These are phyloP conservation scores for Pythium folliculosum DNA, from an alignment of 352 stramenopile species.

Conservation along the genomic window DNA sequence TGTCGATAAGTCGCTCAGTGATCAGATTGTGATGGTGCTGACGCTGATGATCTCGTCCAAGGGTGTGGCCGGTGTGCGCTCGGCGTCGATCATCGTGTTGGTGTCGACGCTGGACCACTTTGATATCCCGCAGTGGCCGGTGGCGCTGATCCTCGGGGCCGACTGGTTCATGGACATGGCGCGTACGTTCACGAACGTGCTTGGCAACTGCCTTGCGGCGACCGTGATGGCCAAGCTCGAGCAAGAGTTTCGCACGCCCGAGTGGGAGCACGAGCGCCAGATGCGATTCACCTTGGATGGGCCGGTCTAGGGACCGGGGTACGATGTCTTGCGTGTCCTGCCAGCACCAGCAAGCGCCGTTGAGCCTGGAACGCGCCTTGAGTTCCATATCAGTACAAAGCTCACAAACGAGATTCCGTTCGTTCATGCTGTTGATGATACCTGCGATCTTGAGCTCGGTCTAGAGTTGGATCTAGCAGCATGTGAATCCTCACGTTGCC, in stretches of 20 bases:
- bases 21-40: slow-evolving; percentile 21
- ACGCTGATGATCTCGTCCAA: slow-evolving; percentile 14
- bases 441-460: too few species aligned
- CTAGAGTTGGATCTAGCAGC: too few species aligned
- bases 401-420: too few species aligned
- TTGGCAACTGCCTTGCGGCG: slow-evolving; percentile 54
- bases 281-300: background rate
- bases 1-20: slow-evolving; percentile 23
- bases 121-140: slow-evolving; percentile 56
- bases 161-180: slow-evolving; percentile 70
- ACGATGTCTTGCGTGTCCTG: too few species aligned
- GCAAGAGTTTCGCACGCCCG: slow-evolving; percentile 56
- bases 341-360: too few species aligned
- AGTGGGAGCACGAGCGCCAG: slow-evolving; percentile 35
- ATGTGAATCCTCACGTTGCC: too few species aligned
- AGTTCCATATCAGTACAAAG: too few species aligned
- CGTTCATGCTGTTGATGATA: too few species aligned
- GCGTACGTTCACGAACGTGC: slow-evolving; percentile 54
- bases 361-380: too few species aligned
- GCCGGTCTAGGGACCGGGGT: background rate
- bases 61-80: slow-evolving; percentile 15
- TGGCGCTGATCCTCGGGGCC: slow-evolving; percentile 53
- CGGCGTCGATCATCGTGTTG: slow-evolving; percentile 10
- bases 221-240: slow-evolving; percentile 68
- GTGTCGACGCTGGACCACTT: slow-evolving; percentile 22